phyloP scores from a whole-genome alignment of 306 rosid genomes.

The Spatholobus suberectus region DNA sequence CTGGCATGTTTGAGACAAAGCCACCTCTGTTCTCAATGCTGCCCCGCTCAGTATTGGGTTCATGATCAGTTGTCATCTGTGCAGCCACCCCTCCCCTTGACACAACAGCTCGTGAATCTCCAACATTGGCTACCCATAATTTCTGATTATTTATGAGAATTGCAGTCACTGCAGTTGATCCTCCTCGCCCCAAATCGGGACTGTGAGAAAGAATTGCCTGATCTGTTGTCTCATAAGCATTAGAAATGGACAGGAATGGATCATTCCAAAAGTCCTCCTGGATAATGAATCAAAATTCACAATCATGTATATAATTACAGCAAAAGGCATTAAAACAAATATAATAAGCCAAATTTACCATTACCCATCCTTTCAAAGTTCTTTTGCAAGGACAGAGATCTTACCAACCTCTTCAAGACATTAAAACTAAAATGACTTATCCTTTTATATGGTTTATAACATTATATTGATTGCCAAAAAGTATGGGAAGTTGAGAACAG shows the following conservation, averaged over 20 bases:
- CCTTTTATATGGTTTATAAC: not conserved
- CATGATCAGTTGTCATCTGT: constrained; percentile 82
- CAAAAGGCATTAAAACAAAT: not conserved
- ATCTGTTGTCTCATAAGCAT: constrained; percentile 72
- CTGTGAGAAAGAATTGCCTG: constrained; percentile 75
- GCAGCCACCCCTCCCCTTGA: constrained; percentile 65
- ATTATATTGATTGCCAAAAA: constrained; percentile 6
- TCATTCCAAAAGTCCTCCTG: constrained; percentile 74
- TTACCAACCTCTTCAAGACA: constrained; percentile 20
- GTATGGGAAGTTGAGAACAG: not conserved
- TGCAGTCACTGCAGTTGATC: constrained; percentile 85
- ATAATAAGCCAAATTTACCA: not conserved
- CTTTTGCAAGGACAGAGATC: not conserved
- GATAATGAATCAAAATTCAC: constrained; percentile 35
- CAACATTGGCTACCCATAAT: constrained; percentile 78
- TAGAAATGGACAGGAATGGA: constrained; percentile 60
- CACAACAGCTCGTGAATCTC: constrained; percentile 83
- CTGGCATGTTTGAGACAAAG: constrained; percentile 96
- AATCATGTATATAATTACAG: constrained; percentile 22
- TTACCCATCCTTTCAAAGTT: not conserved
- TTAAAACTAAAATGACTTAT: constrained; percentile 4
- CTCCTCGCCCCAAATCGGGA: constrained; percentile 83
- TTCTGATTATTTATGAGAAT: constrained; percentile 69
- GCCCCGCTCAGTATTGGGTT: constrained; percentile 81
- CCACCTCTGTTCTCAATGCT: constrained; percentile 86